Percentiles rank a stretch among this genome's conserved stretches.
Evolutionary conservation across 352 stramenopile species (phyloP).

Genomic region (Thraustochytrium striatum): DNA sequence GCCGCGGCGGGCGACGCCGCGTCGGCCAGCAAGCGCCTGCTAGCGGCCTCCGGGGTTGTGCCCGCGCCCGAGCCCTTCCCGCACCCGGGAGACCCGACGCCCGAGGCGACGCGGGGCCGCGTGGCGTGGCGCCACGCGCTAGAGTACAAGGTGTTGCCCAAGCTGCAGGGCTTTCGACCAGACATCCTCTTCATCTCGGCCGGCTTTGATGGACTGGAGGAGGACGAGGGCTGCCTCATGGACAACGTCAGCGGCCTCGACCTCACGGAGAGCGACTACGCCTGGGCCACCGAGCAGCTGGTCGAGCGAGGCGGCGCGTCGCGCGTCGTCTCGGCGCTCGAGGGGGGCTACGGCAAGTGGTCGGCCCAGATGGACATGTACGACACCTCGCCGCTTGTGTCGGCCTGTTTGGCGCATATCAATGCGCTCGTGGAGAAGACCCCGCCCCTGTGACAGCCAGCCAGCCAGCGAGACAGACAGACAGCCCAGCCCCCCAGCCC

Average conservation of each 20-base stretch:
- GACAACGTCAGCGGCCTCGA: constrained; percentile 53
- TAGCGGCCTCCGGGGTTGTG: too few relatives aligned
- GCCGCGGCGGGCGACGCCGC: background rate
- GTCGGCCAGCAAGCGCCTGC: constrained; percentile 20
- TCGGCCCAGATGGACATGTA: constrained; percentile 34
- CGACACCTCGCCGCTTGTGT: constrained; percentile 8
- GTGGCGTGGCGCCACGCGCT: constrained; percentile 46
- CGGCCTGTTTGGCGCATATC: constrained; percentile 16
- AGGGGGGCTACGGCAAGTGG: constrained; percentile 71
- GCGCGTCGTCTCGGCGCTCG: constrained; percentile 71
- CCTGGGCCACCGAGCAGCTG: constrained; percentile 56
- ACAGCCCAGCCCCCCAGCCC: too few relatives aligned
- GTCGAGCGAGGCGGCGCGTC: constrained; percentile 68
- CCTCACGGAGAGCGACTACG: constrained; percentile 55
- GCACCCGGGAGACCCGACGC: background rate
- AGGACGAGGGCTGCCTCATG: constrained; percentile 50
- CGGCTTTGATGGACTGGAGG: constrained; percentile 55
- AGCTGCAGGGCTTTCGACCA: constrained; percentile 52
- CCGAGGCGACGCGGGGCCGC: background rate
- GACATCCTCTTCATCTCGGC: constrained; percentile 59
- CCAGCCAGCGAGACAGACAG: too few relatives aligned
- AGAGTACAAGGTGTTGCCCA: constrained; percentile 49
- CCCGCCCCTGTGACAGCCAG: too few relatives aligned
- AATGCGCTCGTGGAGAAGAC: constrained; percentile 38
- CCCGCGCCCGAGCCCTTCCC: constrained; percentile 1